A percentile compares a stretch with the other conserved stretches of the same genome.
Conservation (phyloP, 331 rosid genomes). For the Dryas integrifolia region DNA sequence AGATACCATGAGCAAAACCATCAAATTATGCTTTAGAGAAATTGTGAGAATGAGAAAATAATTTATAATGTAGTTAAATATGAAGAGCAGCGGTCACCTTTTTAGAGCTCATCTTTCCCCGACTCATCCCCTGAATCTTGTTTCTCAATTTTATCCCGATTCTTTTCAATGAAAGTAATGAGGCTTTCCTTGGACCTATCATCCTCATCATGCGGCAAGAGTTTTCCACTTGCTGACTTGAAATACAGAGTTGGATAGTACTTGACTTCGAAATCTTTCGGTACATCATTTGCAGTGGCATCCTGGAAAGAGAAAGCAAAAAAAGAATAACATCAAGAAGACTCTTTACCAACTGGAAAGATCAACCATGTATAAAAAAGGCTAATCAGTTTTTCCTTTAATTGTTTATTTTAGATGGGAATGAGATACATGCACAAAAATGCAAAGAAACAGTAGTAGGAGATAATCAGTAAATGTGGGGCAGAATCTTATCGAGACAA, state of each 20-base stretch:
- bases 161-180: conserved; percentile 70
- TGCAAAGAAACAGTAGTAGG: not conserved
- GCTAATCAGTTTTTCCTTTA: no score
- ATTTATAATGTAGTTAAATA: not conserved
- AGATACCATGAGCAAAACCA: no score
- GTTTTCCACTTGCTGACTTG: conserved; percentile 64
- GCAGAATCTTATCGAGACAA: not conserved
- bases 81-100: conserved; percentile 26
- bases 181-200: conserved; percentile 71
- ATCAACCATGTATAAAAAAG: no score
- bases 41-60: no score
- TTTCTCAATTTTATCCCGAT: conserved; percentile 44
- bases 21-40: no score
- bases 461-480: not conserved
- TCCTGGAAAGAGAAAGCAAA: conserved; percentile 42
- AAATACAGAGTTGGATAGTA: conserved; percentile 77
- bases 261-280: conserved; percentile 63
- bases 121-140: conserved; percentile 29
- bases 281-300: conserved; percentile 68
- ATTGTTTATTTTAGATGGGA: no score
- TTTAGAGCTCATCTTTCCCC: conserved; percentile 76
- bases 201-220: conserved; percentile 44
- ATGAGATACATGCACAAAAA: not conserved
- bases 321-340: conserved; percentile 2
- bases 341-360: not conserved